Evolutionary conservation across 1,139 yeast species (phyloP), one percentile per base, ranked within the genome.

Genomic region (Barnettozyma hawaiiensis): DNA sequence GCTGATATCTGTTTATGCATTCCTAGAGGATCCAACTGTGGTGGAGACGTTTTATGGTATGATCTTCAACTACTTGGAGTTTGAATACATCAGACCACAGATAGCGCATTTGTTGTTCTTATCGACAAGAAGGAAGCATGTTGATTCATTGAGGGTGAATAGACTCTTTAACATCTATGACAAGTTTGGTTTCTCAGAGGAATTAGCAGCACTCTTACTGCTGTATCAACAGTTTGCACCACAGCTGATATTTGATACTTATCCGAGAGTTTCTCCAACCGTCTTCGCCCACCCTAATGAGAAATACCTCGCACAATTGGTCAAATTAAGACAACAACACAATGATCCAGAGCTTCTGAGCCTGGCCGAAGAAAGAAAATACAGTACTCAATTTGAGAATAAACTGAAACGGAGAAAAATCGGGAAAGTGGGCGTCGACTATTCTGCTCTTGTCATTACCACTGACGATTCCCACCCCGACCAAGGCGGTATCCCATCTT

Each of bases 41-140:
- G 46, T 63, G 6, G 53, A 52, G 3, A 49, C 49, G 26, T 45
- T 66, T 4, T 67, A 64, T 43, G 63, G 71, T 1, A 45, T 70
- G 12, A 58, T 75, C 43, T 63, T 73, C 48, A 66, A 69, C 23
- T 60, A 66, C 32, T 61, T 77, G 48, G 67, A 70, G 39, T 71
- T 62, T 46, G 76, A 72, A 46, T 67, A 61, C 41, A 56, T 70
- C 31, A 67, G 78, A 28, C 64, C 65, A 1, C 64, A 67, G 57
- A 55, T 71, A 5, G 67, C 77, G 12, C 70, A 69, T 41, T 47
- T 76, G 14, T 52, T 76, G 15, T 59, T 68, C 35, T 53, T 73
- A 43, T 48, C 67, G 1, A 61, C 75, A 0, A 57, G 55, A 12
- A 48, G 49, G 2, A 49, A 54, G 6, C 55, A 58, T 18, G 66